Conservation (phyloP, 225 moss, liverwort and hornwort genomes). For the Bryum argenteum region DNA sequence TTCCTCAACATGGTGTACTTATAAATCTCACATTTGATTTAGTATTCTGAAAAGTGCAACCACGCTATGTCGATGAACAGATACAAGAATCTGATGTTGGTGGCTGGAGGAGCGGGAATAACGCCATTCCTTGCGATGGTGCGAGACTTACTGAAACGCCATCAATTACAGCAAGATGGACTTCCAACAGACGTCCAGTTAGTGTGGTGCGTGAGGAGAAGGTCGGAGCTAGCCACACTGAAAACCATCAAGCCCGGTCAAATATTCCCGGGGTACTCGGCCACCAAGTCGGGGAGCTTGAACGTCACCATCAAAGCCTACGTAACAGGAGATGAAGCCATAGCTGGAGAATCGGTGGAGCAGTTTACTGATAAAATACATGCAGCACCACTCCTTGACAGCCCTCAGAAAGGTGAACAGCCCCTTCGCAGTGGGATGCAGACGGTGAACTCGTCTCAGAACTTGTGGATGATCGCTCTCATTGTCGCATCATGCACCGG, state of each 20-base stretch:
- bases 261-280: constrained; percentile 18
- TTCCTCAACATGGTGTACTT: too few species aligned
- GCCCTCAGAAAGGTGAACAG: neutral
- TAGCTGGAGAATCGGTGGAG: constrained; percentile 1
- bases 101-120: constrained; percentile 35
- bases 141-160: constrained; percentile 35
- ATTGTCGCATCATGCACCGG: constrained; percentile 39
- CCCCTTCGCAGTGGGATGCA: constrained; percentile 17
- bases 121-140: constrained; percentile 38
- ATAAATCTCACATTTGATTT: neutral
- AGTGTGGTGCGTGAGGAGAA: constrained; percentile 37
- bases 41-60: neutral
- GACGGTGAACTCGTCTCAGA: constrained; percentile 39
- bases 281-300: constrained; percentile 8
- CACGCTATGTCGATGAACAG: constrained; percentile 11
- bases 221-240: constrained; percentile 31
- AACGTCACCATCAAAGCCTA: constrained; percentile 32
- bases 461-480: constrained; percentile 53
- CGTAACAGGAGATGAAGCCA: constrained; percentile 31
- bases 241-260: constrained; percentile 28
- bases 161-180: constrained; percentile 22
- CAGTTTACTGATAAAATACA: too few species aligned
- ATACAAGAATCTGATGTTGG: constrained; percentile 37
- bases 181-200: constrained; percentile 33
- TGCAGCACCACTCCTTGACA: neutral